A percentile compares a stretch with the other conserved stretches of the same genome.
These are phyloP conservation scores for Cercospora sp. DNA, from an alignment of 2,329 filamentous ascomycete genomes.

Conservation along the genomic window DNA sequence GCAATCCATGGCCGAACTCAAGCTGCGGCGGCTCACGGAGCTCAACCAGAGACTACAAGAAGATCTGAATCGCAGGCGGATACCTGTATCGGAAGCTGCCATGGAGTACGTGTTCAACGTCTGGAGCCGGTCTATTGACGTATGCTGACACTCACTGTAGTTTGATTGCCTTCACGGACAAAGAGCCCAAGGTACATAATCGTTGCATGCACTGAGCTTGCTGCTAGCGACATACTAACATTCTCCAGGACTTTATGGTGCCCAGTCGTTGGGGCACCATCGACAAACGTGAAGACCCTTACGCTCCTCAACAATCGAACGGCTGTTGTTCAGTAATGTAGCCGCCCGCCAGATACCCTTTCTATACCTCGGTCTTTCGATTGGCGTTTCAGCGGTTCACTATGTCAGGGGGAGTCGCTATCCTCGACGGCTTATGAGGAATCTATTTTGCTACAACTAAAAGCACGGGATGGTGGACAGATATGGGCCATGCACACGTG, in stretches of 20 bases:
- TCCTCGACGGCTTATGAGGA: conserved; percentile 9
- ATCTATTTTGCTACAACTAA: conserved; percentile 16
- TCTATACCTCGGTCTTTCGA: conserved; percentile 20
- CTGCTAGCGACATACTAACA: conserved; percentile 5
- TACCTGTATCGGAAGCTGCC: conserved; percentile 91
- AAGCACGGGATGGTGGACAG: conserved; percentile 6
- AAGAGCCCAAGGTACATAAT: conserved; percentile 63
- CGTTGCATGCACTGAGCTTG: not conserved
- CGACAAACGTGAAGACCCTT: conserved; percentile 95
- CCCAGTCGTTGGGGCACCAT: conserved; percentile 94
- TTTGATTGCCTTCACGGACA: conserved; percentile 97
- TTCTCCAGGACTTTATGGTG: conserved; percentile 81
- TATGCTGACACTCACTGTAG: conserved; percentile 50
- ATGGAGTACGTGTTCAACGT: conserved; percentile 46
- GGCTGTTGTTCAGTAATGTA: conserved; percentile 97
- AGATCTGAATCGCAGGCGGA: conserved; percentile 90
- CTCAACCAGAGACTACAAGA: conserved; percentile 94
- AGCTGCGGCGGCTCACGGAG: conserved; percentile 92
- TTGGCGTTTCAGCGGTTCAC: conserved; percentile 28
- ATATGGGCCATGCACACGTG: conserved; percentile 13
- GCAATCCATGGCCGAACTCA: conserved; percentile 98
- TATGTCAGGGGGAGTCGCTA: conserved; percentile 11
- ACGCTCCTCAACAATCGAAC: conserved; percentile 88
- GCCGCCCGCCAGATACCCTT: conserved; percentile 28
- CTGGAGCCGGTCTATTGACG: not conserved